Evolutionary conservation across 2,329 filamentous ascomycete species (phyloP).

Genomic region (Xylariales sp.): DNA sequence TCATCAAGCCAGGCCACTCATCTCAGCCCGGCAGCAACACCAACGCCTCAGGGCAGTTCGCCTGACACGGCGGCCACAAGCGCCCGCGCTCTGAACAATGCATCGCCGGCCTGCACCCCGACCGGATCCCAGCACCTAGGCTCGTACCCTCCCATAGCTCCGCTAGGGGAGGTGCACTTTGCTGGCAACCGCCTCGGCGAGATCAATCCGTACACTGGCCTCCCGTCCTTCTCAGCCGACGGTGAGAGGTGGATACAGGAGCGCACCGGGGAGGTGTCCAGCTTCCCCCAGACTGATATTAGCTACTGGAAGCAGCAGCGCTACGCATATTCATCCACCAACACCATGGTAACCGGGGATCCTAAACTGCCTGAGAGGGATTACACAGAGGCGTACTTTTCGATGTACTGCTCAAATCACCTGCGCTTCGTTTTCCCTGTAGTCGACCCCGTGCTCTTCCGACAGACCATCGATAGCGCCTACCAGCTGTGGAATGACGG

Average conservation of each 20-base stretch:
- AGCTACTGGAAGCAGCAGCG: constrained; percentile 11
- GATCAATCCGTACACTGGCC: constrained; percentile 41
- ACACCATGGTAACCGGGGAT: neutral
- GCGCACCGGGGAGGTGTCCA: constrained; percentile 33
- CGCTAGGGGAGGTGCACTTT: constrained; percentile 37
- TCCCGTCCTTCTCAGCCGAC: constrained; percentile 42
- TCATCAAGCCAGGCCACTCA: no score
- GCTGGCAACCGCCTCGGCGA: constrained; percentile 41
- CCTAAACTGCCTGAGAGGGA: constrained; percentile 31
- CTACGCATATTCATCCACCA: neutral
- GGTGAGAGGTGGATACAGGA: constrained; percentile 44
- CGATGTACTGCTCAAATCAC: constrained; percentile 25
- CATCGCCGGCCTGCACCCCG: no score
- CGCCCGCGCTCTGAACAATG: no score
- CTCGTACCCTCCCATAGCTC: neutral
- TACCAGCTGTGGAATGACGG: constrained; percentile 29
- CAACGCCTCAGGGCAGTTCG: no score
- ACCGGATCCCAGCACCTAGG: no score
- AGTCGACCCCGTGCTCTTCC: constrained; percentile 41
- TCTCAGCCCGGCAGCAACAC: no score
- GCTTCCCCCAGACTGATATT: constrained; percentile 12
- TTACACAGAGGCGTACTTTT: constrained; percentile 23
- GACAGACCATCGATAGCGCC: constrained; percentile 37
- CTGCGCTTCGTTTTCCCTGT: constrained; percentile 44
- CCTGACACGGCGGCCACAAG: no score